Evolutionary conservation across 1,284 basidiomycete genomes (phyloP), one percentile per base, ranked within the genome.

Genomic region (Rhodotorula sp.): DNA sequence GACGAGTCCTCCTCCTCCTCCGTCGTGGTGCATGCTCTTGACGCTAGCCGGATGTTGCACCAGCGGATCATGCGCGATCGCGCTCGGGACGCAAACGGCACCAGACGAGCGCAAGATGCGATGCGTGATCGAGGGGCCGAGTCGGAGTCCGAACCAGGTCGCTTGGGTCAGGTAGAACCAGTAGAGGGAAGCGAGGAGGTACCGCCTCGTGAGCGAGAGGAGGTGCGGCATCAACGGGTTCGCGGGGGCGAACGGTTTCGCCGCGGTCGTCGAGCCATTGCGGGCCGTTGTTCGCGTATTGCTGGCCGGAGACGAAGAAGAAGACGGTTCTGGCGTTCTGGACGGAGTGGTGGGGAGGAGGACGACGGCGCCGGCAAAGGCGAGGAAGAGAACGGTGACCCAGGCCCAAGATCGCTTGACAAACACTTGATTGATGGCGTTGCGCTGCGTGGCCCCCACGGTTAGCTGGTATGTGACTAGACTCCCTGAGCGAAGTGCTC

Each of bases 351-450:
- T 3, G 62, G 66, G 71, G 24, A 73, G 67, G 26, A 65, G 59
- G 42, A 88, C 86, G 69, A 84, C 51, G 83, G 85, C 87, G 49
- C 26, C 51, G 53, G 42, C 20, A 55, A 85, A 82, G 68, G 85
- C 76, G 66, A 90, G 77, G 79, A 91, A 92, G 1, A 86, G 82
- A 26, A 82, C 84, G 3, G 90, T 85, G 0, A 92, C 95, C 94
- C 95, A 97, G 0, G 83, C 90, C 95, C 95, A 97, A 14, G 90
- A 87, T 63, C 86, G 85, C 83, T 98, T 98, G 78, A 95, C 92
- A 81, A 96, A 95, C 76, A 87, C 82, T 68, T 87, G 85, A 78
- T 98, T 98, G 79, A 97, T 84, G 6, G 86, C 69, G 79, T 96
- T 97, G 69, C 84, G 82, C 80, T 95, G 66, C 17, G 26, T 15